phyloP scores from a whole-genome alignment of 2,329 filamentous ascomycete genomes.

The Didymella segeticola region DNA sequence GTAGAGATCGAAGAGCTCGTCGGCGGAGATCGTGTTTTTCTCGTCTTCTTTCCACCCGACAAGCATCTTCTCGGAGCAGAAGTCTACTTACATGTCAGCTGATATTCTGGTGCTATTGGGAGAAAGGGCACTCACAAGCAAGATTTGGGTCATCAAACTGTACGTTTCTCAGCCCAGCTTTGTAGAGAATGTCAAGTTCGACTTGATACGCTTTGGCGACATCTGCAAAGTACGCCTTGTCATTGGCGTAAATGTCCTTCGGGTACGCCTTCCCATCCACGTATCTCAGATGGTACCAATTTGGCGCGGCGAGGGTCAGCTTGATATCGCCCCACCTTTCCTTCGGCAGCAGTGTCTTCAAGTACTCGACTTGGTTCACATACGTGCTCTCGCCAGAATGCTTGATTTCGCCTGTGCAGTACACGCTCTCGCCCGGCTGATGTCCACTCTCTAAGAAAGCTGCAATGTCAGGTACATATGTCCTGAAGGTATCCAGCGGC shows the following conservation, averaged over 20 bases:
- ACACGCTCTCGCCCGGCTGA: constrained; percentile 61
- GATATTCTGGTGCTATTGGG: neutral
- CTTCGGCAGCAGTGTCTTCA: constrained; percentile 63
- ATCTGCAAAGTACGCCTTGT: constrained; percentile 53
- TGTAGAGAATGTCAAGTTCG: constrained; percentile 53
- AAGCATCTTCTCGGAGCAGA: constrained; percentile 45
- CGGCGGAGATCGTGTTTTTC: constrained; percentile 69
- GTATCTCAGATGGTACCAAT: constrained; percentile 71
- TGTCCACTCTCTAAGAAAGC: constrained; percentile 64
- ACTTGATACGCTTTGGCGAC: constrained; percentile 52
- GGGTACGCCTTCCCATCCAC: constrained; percentile 57
- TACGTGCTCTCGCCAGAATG: constrained; percentile 61
- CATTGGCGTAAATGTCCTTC: constrained; percentile 49
- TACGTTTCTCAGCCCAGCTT: constrained; percentile 52
- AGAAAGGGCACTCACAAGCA: constrained; percentile 38
- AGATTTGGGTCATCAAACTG: constrained; percentile 55
- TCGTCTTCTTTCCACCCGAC: constrained; percentile 59
- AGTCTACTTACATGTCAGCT: constrained; percentile 22
- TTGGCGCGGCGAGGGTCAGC: constrained; percentile 69
- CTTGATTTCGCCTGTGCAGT: constrained; percentile 63
- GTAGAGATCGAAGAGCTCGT: constrained; percentile 74
- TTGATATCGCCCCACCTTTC: constrained; percentile 69
- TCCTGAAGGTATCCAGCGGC: constrained; percentile 59
- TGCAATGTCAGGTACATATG: constrained; percentile 65
- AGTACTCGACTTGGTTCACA: constrained; percentile 62